A percentile compares a stretch with the other conserved stretches of the same genome.
Conservation (phyloP, 768 basidiomycete species). For the Mycena crocata region DNA sequence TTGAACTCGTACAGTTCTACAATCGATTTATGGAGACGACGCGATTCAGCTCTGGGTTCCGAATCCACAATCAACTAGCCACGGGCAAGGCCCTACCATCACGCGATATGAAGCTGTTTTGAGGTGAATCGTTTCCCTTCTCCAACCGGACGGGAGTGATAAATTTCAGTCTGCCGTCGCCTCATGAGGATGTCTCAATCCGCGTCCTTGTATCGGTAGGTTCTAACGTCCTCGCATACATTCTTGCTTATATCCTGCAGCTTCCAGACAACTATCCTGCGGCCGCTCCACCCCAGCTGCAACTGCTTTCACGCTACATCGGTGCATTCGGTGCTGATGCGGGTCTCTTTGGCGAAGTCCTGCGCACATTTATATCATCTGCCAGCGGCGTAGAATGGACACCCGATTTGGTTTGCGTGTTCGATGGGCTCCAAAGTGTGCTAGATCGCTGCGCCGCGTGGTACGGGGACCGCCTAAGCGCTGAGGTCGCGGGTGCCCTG, state of each 20-base stretch:
- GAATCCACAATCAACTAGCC: conserved; percentile 33
- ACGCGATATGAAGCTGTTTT: conserved; percentile 75
- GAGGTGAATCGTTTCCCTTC: conserved; percentile 59
- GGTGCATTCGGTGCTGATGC: conserved; percentile 83
- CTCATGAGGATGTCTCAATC: conserved; percentile 63
- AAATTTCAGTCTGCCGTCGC: conserved; percentile 62
- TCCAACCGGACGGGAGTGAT: conserved; percentile 35
- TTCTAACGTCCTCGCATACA: conserved; percentile 36
- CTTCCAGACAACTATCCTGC: conserved; percentile 67
- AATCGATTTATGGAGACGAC: conserved; percentile 83
- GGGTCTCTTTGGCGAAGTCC: conserved; percentile 77
- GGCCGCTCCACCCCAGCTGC: conserved; percentile 80
- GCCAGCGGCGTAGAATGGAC: conserved; percentile 80
- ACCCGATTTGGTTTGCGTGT: conserved; percentile 81
- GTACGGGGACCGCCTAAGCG: conserved; percentile 76
- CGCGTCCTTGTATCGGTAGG: conserved; percentile 71
- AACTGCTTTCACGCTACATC: conserved; percentile 86
- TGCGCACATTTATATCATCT: conserved; percentile 84
- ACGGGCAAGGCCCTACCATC: conserved; percentile 42
- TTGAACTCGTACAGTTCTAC: conserved; percentile 66
- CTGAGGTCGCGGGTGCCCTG: conserved; percentile 65
- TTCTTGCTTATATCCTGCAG: conserved; percentile 38
- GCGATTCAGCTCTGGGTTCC: conserved; percentile 71
- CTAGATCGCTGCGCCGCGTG: conserved; percentile 74
- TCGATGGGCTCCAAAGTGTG: conserved; percentile 86